phyloP scores from a whole-genome alignment of 164 flowering plant species.

The Cinnamomum chago region DNA sequence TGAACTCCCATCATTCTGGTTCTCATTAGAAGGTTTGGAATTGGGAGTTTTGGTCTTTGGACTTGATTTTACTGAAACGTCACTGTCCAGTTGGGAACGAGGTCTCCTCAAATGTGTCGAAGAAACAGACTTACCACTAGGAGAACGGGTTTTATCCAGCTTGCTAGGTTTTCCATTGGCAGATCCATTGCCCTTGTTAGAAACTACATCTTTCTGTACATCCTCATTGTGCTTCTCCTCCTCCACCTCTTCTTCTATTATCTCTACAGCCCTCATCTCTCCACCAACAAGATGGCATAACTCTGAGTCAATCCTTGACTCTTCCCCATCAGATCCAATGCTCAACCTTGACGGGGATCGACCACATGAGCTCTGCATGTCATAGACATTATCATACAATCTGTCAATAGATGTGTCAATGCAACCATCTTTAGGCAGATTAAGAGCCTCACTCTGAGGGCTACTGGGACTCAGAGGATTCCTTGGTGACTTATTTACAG shows the following conservation, averaged over 20 bases:
- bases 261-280: slow-evolving; percentile 70
- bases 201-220: slow-evolving; percentile 29
- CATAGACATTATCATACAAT: slow-evolving; percentile 75
- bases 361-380: slow-evolving; percentile 78
- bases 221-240: slow-evolving; percentile 19
- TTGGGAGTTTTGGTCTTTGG: slow-evolving; percentile 39
- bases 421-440: slow-evolving; percentile 29
- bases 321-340: slow-evolving; percentile 69
- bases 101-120: slow-evolving; percentile 34
- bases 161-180: slow-evolving; percentile 15
- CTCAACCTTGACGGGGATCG: slow-evolving; percentile 76
- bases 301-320: slow-evolving; percentile 86
- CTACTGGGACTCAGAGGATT: slow-evolving; percentile 31
- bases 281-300: slow-evolving; percentile 79
- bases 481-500: slow-evolving; percentile 27
- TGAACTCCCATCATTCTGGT: slow-evolving; percentile 25
- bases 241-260: slow-evolving; percentile 40
- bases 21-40: slow-evolving; percentile 48
- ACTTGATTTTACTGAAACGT: slow-evolving; percentile 37
- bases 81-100: slow-evolving; percentile 31
- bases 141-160: slow-evolving; percentile 26
- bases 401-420: slow-evolving; percentile 63
- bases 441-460: slow-evolving; percentile 19
- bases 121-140: slow-evolving; percentile 35
- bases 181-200: slow-evolving; percentile 41